phyloP scores from a whole-genome alignment of 2,329 filamentous ascomycete genomes.

The Colletotrichum truncatum region DNA sequence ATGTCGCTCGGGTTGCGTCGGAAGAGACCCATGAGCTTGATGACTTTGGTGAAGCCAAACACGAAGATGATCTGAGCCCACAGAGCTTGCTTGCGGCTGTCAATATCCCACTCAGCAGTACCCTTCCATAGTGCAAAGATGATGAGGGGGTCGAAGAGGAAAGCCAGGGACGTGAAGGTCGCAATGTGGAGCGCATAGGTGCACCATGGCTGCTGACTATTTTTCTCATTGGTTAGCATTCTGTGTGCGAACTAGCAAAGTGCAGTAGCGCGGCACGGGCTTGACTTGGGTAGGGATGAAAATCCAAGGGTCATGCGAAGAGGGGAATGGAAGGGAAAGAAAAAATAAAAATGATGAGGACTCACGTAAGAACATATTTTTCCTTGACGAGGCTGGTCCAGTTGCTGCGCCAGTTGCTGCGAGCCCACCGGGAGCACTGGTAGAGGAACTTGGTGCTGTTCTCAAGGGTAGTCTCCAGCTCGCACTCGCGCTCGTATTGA shows the following conservation, averaged over 20 bases:
- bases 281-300: not conserved
- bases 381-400: constrained; percentile 89
- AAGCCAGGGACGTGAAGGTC: constrained; percentile 88
- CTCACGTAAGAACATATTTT: constrained; percentile 87
- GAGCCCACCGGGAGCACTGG: constrained; percentile 93
- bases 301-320: constrained; percentile 1
- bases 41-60: constrained; percentile 84
- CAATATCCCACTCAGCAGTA: constrained; percentile 67
- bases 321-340: constrained; percentile 16
- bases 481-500: constrained; percentile 90
- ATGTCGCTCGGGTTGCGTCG: constrained; percentile 84
- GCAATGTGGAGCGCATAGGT: constrained; percentile 93
- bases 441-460: constrained; percentile 89
- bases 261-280: not conserved
- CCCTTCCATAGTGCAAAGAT: constrained; percentile 76
- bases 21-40: constrained; percentile 91
- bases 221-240: constrained; percentile 35
- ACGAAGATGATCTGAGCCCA: constrained; percentile 76
- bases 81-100: constrained; percentile 63
- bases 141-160: constrained; percentile 79
- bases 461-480: constrained; percentile 92
- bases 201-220: constrained; percentile 90
- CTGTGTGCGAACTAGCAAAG: not conserved
- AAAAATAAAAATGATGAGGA: constrained; percentile 39
- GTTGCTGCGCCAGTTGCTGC: constrained; percentile 98